These are phyloP conservation scores for Diplocarpon mali DNA, from an alignment of 2,329 filamentous ascomycete species.

Conservation along the genomic window DNA sequence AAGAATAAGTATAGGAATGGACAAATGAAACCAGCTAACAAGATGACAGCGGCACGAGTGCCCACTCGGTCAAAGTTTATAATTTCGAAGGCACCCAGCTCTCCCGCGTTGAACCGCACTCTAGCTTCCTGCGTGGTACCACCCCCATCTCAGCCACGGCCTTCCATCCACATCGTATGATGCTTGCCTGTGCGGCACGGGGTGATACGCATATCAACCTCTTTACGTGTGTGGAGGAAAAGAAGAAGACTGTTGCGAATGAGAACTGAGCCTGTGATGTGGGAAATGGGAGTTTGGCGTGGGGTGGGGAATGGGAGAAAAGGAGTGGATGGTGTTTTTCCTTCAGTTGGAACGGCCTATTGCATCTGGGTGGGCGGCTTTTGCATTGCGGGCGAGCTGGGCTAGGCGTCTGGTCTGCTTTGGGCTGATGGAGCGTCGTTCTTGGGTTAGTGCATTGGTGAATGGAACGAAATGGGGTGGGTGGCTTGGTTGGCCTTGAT, in stretches of 20 bases:
- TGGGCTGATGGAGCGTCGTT: too few species aligned
- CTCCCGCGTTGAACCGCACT: conserved; percentile 80
- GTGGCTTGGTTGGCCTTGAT: too few species aligned
- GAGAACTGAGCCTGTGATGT: not conserved
- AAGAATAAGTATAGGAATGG: not conserved
- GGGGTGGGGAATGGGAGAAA: too few species aligned
- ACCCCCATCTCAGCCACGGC: conserved; percentile 79
- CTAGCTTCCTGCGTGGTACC: conserved; percentile 73
- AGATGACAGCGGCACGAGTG: conserved; percentile 63
- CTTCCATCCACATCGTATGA: conserved; percentile 90
- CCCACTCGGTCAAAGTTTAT: conserved; percentile 83
- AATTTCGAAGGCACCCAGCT: conserved; percentile 75
- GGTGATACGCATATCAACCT: conserved; percentile 88
- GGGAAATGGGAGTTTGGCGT: too few species aligned
- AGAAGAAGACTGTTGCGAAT: conserved; percentile 3
- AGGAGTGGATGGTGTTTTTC: too few species aligned
- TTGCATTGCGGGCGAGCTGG: too few species aligned
- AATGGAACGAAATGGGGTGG: too few species aligned
- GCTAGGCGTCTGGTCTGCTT: too few species aligned
- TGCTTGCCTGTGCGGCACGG: conserved; percentile 76
- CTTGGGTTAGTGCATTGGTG: too few species aligned
- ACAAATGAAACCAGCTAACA: conserved; percentile 19
- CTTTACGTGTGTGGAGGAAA: conserved; percentile 56
- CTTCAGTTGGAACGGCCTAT: too few species aligned
- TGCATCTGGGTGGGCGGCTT: too few species aligned